Evolutionary conservation across 371 early-diverging fungal genomes (phyloP).

Genomic region (Nematocida parisii): DNA sequence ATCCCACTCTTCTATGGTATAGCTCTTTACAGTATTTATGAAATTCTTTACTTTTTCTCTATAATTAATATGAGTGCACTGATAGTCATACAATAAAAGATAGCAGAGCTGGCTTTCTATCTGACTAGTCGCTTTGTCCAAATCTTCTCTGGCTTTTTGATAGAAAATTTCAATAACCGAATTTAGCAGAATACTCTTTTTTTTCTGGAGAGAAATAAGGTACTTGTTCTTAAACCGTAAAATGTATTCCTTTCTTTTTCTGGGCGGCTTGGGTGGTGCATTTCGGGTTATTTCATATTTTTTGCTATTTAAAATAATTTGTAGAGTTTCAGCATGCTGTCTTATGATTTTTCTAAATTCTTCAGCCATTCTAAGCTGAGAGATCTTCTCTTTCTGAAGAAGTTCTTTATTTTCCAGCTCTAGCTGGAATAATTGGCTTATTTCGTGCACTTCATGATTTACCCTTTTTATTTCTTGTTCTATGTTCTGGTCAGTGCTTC

Average conservation of each 20-base stretch:
- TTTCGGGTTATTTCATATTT: background rate
- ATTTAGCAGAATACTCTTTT: background rate
- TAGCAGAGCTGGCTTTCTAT: background rate
- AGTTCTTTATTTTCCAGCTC: background rate
- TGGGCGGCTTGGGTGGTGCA: background rate
- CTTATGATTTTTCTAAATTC: background rate
- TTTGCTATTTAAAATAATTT: background rate
- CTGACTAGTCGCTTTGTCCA: background rate
- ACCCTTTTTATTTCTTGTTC: background rate
- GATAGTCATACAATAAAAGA: conserved; percentile 10
- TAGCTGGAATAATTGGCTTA: background rate
- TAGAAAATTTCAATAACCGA: conserved; percentile 1
- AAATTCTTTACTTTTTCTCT: background rate
- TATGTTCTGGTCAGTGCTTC: background rate
- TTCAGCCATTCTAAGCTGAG: background rate
- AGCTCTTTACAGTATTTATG: background rate
- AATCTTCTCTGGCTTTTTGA: background rate
- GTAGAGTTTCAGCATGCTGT: background rate
- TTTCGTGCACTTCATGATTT: background rate
- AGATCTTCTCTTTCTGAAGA: background rate
- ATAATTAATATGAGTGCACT: background rate
- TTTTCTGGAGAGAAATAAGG: background rate
- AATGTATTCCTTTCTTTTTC: background rate
- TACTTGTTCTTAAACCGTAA: conserved; percentile 5
- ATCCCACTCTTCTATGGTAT: background rate